A percentile compares a stretch with the other conserved stretches of the same genome.
Evolutionary conservation across 1,139 yeast species (phyloP).

Genomic region (Citeromyces hawaiiensis): DNA sequence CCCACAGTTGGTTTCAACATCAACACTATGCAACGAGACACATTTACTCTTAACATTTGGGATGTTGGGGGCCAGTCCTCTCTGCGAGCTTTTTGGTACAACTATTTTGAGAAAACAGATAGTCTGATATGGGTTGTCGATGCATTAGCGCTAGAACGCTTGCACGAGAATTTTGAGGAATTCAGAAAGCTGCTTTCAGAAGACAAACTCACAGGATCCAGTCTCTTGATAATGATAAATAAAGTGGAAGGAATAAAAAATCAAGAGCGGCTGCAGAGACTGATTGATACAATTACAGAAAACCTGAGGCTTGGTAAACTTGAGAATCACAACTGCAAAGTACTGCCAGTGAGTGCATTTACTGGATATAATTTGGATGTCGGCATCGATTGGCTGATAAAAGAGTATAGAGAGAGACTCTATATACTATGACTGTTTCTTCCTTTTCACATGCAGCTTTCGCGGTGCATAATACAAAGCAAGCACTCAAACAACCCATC

Average conservation of each 20-base stretch:
- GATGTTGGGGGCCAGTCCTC: slow-evolving; percentile 85
- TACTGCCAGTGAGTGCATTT: slow-evolving; percentile 39
- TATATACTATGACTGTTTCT: slow-evolving; percentile 13
- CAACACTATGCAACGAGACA: slow-evolving; percentile 21
- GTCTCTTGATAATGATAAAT: slow-evolving; percentile 38
- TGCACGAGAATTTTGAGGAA: slow-evolving; percentile 54
- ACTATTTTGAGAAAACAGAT: slow-evolving; percentile 80
- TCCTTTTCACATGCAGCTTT: neutral
- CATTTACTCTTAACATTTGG: slow-evolving; percentile 57
- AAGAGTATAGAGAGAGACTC: slow-evolving; percentile 22
- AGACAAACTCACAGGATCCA: slow-evolving; percentile 58
- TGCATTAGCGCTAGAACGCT: slow-evolving; percentile 43
- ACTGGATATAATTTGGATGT: slow-evolving; percentile 34
- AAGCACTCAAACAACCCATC: neutral
- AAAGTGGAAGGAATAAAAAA: slow-evolving; percentile 35
- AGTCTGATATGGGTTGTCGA: slow-evolving; percentile 91
- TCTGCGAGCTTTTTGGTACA: slow-evolving; percentile 77
- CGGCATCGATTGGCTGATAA: slow-evolving; percentile 37
- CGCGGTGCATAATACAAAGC: neutral
- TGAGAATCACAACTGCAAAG: slow-evolving; percentile 21
- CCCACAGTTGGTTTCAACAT: slow-evolving; percentile 61
- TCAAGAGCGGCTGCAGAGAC: slow-evolving; percentile 5
- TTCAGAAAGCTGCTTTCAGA: slow-evolving; percentile 48
- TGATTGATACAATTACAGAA: slow-evolving; percentile 12
- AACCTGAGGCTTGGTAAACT: slow-evolving; percentile 12